Evolutionary conservation across 2,329 filamentous ascomycete species (phyloP).

Genomic region (Dothistroma pini): DNA sequence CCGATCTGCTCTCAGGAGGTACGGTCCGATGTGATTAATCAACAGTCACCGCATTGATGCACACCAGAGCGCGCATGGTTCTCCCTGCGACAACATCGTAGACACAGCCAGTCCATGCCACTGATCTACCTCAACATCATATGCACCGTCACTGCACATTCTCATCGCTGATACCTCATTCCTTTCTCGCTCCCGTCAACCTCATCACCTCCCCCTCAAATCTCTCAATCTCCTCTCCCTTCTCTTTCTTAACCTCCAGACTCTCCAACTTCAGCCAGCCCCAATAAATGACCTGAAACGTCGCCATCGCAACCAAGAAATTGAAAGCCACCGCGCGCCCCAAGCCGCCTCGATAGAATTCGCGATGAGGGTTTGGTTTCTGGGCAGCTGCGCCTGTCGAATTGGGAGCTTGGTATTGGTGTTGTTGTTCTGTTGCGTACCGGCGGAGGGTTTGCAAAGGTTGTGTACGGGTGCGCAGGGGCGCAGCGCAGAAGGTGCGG

Average conservation of each 20-base stretch:
- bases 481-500: background rate
- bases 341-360: slow-evolving; percentile 65
- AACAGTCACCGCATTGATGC: too few relatives aligned
- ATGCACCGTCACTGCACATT: background rate
- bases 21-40: too few relatives aligned
- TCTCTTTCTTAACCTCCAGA: slow-evolving; percentile 61
- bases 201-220: slow-evolving; percentile 26
- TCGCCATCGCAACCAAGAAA: slow-evolving; percentile 69
- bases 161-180: background rate
- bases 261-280: slow-evolving; percentile 70
- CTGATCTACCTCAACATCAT: background rate
- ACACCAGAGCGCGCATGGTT: too few relatives aligned
- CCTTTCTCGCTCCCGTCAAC: slow-evolving; percentile 14
- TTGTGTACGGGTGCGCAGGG: background rate
- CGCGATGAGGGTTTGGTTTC: slow-evolving; percentile 36
- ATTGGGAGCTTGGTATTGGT: slow-evolving; percentile 24
- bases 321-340: slow-evolving; percentile 70
- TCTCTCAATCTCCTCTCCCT: slow-evolving; percentile 39
- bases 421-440: slow-evolving; percentile 6
- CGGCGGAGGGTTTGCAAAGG: background rate
- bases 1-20: too few relatives aligned
- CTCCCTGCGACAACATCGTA: too few relatives aligned
- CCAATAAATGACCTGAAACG: slow-evolving; percentile 75
- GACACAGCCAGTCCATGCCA: too few relatives aligned
- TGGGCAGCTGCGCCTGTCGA: slow-evolving; percentile 7